Evolutionary conservation across 129 eudicot genomes (phyloP).

Genomic region (Lactuca sativa): DNA sequence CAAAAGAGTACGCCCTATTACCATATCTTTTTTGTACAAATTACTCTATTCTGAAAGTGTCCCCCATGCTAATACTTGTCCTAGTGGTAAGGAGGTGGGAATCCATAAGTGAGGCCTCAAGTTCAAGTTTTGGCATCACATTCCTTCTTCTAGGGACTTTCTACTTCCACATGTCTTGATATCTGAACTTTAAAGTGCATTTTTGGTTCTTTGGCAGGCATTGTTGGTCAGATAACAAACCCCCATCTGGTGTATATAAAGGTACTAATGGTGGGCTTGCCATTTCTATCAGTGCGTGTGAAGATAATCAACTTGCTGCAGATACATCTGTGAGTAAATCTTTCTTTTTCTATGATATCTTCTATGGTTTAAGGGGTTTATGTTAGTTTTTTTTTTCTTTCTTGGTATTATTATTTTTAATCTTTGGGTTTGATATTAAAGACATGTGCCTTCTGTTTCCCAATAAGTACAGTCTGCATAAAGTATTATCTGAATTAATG

Average conservation of each 20-base stretch:
- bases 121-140: too few relatives aligned
- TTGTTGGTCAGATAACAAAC: constrained; percentile 49
- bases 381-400: not conserved
- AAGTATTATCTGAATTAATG: not conserved
- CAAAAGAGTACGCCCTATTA: constrained; percentile 40
- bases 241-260: constrained; percentile 62
- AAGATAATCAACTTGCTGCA: constrained; percentile 65
- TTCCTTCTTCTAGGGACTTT: too few relatives aligned
- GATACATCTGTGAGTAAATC: constrained; percentile 58
- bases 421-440: too few relatives aligned
- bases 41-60: not conserved
- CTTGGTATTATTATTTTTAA: not conserved
- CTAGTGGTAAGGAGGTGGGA: too few relatives aligned
- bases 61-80: too few relatives aligned
- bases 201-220: constrained; percentile 41
- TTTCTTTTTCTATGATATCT: not conserved
- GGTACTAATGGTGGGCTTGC: constrained; percentile 72
- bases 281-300: constrained; percentile 66
- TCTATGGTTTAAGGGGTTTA: not conserved
- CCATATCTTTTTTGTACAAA: not conserved
- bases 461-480: not conserved
- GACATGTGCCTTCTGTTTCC: not conserved
- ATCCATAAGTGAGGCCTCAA: too few relatives aligned
- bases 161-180: not conserved
- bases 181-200: not conserved